Percentiles rank a stretch among this genome's conserved stretches.
These are phyloP conservation scores for Maudiozyma saulgeensis DNA, from an alignment of 805 yeast genomes.

Conservation along the genomic window DNA sequence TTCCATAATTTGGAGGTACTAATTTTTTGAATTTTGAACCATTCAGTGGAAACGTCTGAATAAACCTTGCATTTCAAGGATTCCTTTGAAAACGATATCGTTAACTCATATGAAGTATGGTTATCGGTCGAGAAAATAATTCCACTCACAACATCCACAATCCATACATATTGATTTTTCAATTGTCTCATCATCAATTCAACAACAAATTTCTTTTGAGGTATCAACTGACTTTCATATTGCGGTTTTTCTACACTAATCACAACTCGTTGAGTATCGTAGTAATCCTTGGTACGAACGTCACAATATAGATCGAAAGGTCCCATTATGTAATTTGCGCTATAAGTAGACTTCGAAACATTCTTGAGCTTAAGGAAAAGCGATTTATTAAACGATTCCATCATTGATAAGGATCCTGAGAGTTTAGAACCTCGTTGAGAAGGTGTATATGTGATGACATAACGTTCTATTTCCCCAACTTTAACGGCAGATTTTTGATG, in stretches of 20 bases:
- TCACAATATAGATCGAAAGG: constrained; percentile 68
- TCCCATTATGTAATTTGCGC: constrained; percentile 70
- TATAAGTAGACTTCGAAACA: constrained; percentile 35
- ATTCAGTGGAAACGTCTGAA: constrained; percentile 13
- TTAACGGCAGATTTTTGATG: constrained; percentile 11
- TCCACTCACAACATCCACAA: constrained; percentile 62
- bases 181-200: constrained; percentile 57
- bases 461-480: constrained; percentile 54
- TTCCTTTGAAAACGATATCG: constrained; percentile 22
- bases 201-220: constrained; percentile 55
- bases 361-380: constrained; percentile 54
- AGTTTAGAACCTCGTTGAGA: background rate
- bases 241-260: constrained; percentile 61
- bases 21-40: constrained; percentile 37
- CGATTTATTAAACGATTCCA: constrained; percentile 20
- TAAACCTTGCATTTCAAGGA: background rate
- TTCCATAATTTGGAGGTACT: constrained; percentile 67
- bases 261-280: constrained; percentile 39
- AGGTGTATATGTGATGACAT: constrained; percentile 19
- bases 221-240: constrained; percentile 58
- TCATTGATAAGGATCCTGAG: constrained; percentile 1
- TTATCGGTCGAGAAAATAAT: constrained; percentile 55
- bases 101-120: constrained; percentile 51
- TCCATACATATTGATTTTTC: constrained; percentile 51
- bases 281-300: constrained; percentile 45